Base-by-base conservation (phyloP, 2,329 filamentous ascomycete species). In the Plectosphaerella sp. region DNA sequence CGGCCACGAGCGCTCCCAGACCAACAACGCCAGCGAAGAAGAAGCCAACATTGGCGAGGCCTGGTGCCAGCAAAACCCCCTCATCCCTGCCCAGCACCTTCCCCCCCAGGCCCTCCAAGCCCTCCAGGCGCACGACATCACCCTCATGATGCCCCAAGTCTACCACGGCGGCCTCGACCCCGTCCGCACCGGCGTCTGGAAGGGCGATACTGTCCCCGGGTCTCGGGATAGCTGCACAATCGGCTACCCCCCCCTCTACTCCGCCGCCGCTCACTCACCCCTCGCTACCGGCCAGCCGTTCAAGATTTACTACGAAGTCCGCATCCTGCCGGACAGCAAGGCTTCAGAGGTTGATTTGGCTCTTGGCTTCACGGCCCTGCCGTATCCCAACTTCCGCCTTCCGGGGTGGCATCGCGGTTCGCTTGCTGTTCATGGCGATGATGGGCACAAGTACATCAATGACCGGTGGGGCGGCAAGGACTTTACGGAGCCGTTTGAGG, bases 371-470 rank as follows among this genome's bases (percentile, higher is more conserved):
- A 72, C 80, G 0, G 88, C 88, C 1, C 80, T 87, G 47, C 89
- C 89, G 8, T 93, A 91, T 63, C 89, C 89, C 7, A 76, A 79
- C 0, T 93, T 90, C 72, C 80, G 89, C 8, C 78, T 92, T 54
- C 89, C 89, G 0, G 89, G 89, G 2, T 93, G 89, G 89, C 87
- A 94, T 64, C 79, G 89, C 35, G 89, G 81, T 16, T 87, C 83
- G 57, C 62, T 92, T 14, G 89, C 77, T 1, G 82, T 93, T n/a
- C 89, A 93, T 64, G 84, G 86, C 46, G 89, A 93, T 65, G 89
- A 93, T 66, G 89, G 89, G 0, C 79, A 86, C 60, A 80, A 80
- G 65, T 94, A 87, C 65, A 77, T 91, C 61, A 90, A 91, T 63
- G 87, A 93, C 65, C 76, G 77, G 8, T 87, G 80, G 74, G 89